Evolutionary conservation across 73 alveolate species (phyloP), one percentile per base, ranked within the genome.

Genomic region (Symbiodinium pilosum): DNA sequence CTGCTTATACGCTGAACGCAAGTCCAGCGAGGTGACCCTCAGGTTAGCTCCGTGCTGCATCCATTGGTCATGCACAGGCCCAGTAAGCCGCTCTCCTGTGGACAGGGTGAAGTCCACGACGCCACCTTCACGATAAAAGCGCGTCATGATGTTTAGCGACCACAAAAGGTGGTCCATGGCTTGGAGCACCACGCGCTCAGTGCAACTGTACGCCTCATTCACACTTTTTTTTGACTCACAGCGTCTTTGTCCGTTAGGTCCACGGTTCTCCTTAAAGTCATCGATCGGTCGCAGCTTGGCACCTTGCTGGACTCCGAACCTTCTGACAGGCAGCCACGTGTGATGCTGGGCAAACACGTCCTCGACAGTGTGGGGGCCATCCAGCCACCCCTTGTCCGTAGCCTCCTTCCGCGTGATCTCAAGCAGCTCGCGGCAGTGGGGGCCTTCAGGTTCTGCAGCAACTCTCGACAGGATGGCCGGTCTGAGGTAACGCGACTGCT

Each of bases 1-100:
- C 47, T 88, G 95, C 47, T 88, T 88, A 52, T 86, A 86, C 30
- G 94, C 94, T 0, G 71, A 21, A 41, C 71, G 69, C 9, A 87
- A 36, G 28, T 87, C 94, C 28, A 87, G 41, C 0, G 94, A 42
- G 1, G 94, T 59, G 34, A 39, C 43, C 44, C 1, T 4, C 11
- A 87, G 43, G 4, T 34, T 39, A 2, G 14, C 21, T 24, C 0
- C 44, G 5, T 2, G 1, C 3, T 30, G 26, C 24, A 87, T 16
- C 73, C 73, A 56, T 21, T 54, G 68, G n/a, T 28, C 44, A 16
- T 87, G 94, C 26, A 87, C 94, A 42, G 1, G 20, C 0, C 94
- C 94, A 20, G 32, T 30, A 28, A 87, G 71, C 34, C 7, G 0
- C 42, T 43, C 11, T 28, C 94, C 86, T 3, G 77, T 34, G 36